Percentiles rank a stretch among this genome's conserved stretches.
Evolutionary conservation across 176 grass and related monocot genomes (phyloP).

Genomic region (Lolium perenne): DNA sequence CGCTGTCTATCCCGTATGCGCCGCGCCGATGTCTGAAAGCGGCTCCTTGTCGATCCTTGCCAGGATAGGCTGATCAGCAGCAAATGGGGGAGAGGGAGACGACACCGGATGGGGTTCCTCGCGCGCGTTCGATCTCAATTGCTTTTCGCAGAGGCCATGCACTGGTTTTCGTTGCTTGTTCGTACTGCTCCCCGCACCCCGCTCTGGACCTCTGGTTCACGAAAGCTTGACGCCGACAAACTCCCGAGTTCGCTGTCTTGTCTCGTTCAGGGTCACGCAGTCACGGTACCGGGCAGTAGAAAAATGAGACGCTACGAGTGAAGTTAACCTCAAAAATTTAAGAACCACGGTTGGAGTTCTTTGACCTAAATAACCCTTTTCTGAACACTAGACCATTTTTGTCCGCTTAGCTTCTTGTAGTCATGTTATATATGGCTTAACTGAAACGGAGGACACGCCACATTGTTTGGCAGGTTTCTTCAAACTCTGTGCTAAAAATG

Average conservation of each 20-base stretch:
- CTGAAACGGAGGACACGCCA: too few species aligned
- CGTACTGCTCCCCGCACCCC: not conserved
- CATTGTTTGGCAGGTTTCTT: too few species aligned
- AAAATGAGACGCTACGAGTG: not conserved
- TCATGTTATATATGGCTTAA: too few species aligned
- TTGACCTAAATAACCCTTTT: too few species aligned
- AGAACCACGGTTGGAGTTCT: not conserved
- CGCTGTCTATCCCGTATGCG: not conserved
- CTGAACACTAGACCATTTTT: too few species aligned
- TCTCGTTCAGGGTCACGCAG: not conserved
- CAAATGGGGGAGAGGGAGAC: too few species aligned
- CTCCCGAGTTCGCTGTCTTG: not conserved
- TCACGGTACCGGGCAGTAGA: not conserved
- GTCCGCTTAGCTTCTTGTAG: too few species aligned
- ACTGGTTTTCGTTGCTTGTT: not conserved
- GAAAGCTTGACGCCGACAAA: not conserved
- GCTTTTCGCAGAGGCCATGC: too few species aligned
- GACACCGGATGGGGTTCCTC: too few species aligned
- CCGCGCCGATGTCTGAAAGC: not conserved
- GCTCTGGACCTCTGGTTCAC: not conserved
- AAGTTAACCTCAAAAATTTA: not conserved
- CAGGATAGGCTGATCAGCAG: too few species aligned
- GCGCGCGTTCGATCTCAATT: too few species aligned
- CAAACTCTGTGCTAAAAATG: too few species aligned
- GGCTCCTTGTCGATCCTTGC: not conserved